These are phyloP conservation scores for Metarhizium guizhouense DNA, from an alignment of 2,329 filamentous ascomycete genomes.

Conservation along the genomic window DNA sequence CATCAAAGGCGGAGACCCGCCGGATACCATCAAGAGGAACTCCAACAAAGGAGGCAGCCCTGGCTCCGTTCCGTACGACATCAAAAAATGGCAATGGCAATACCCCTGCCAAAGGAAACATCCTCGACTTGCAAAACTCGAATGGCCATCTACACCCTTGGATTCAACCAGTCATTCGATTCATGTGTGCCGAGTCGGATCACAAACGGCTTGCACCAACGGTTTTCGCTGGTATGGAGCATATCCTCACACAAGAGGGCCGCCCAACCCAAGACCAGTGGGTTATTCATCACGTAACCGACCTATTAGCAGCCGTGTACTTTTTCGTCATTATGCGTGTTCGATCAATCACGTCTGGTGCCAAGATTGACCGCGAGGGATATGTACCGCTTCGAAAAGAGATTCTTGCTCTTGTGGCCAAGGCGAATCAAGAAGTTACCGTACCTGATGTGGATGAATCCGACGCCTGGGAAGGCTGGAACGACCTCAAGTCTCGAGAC, in stretches of 20 bases:
- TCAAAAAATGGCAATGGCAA: slow-evolving; percentile 20
- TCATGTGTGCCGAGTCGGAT: slow-evolving; percentile 51
- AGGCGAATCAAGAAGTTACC: slow-evolving; percentile 31
- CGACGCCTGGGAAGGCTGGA: slow-evolving; percentile 46
- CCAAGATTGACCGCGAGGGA: slow-evolving; percentile 29
- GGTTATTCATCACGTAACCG: slow-evolving; percentile 38
- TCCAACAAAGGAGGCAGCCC: slow-evolving; percentile 35
- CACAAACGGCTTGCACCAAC: slow-evolving; percentile 59
- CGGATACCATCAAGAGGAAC: slow-evolving; percentile 32
- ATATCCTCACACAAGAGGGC: slow-evolving; percentile 36
- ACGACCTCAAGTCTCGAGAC: slow-evolving; percentile 37
- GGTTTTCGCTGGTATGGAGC: slow-evolving; percentile 64
- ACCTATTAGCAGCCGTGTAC: slow-evolving; percentile 51
- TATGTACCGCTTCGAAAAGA: slow-evolving; percentile 37
- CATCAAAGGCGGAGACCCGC: slow-evolving; percentile 18
- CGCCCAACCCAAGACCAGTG: slow-evolving; percentile 37
- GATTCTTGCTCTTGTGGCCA: slow-evolving; percentile 33
- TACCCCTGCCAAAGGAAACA: slow-evolving; percentile 26
- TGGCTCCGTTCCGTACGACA: slow-evolving; percentile 33
- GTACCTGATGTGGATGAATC: slow-evolving; percentile 33
- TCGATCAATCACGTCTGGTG: slow-evolving; percentile 28
- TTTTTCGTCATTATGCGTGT: slow-evolving; percentile 49
- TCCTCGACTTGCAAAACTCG: slow-evolving; percentile 13
- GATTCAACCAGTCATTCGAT: slow-evolving; percentile 60
- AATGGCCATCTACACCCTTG: slow-evolving; percentile 46